Base-by-base conservation (phyloP, 2,329 filamentous ascomycete genomes). In the Colletotrichum lindemuthianum region DNA sequence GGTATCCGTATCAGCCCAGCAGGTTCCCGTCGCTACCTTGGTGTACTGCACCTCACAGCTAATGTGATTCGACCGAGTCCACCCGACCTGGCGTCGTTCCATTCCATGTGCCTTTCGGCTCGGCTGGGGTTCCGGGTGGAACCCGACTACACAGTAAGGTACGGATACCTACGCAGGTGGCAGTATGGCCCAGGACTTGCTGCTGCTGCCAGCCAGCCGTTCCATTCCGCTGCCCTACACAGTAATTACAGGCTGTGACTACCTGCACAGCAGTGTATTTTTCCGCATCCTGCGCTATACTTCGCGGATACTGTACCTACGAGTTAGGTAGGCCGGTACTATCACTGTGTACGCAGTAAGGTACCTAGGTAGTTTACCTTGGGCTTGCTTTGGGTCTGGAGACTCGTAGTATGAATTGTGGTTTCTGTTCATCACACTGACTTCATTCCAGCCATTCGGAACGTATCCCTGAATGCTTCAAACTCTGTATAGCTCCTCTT, bases 361-460 rank as follows among this genome's bases (percentile, higher is more conserved):
- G 24, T 24, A 24, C 4, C 5, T 24, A 24, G 24, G 24, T 24
- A 24, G 24, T 24, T 24, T 4, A 24, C 24, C 24, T 24, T 24
- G 24, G 24, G 24, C 24, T 24, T 24, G 24, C 24, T 24, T 24
- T 24, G 24, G 3, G 15, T 8, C 43, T 59, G 41, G 40, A 43
- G 36, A 48, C 32, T n/a, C n/a, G n/a, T n/a, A n/a, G n/a, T n/a
- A n/a, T n/a, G n/a, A 51, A 34, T 43, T 36, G 53, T 54, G 56
- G 37, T 37, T 63, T 63, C 54, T 49, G 11, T 44, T 32, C 40
- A 45, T 48, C 49, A 54, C 56, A 24, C 36, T 54, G 56, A 64
- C 45, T 65, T 47, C 39, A 37, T 52, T 61, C 61, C 58, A 61
- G 51, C 61, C 61, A 65, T 61, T 65, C 61, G 61, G 61, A 60